phyloP scores from a whole-genome alignment of 495 filamentous ascomycete species.

The Aspergillus bertholletiae region DNA sequence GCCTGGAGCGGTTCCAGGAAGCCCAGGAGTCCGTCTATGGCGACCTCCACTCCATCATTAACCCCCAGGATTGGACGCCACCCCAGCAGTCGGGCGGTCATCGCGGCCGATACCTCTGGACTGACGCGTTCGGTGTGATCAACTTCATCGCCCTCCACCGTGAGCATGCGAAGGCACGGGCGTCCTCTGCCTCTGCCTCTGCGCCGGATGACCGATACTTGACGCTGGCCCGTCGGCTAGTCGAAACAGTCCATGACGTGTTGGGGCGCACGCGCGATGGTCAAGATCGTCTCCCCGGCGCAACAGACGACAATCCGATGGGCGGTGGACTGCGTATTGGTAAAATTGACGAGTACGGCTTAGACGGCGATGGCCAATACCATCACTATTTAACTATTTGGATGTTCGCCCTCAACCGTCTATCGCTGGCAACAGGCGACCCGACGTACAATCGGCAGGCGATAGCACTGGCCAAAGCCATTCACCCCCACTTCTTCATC shows the following conservation, averaged over 20 bases:
- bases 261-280: slow-evolving; percentile 55
- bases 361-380: slow-evolving; percentile 63
- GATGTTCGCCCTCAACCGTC: slow-evolving; percentile 67
- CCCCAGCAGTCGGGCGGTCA: slow-evolving; percentile 56
- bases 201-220: slow-evolving; percentile 42
- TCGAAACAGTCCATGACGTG: slow-evolving; percentile 51
- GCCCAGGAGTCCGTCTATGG: slow-evolving; percentile 42
- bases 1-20: slow-evolving; percentile 32
- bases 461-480: slow-evolving; percentile 53
- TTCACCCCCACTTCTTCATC: slow-evolving; percentile 57
- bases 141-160: slow-evolving; percentile 61
- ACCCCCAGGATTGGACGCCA: slow-evolving; percentile 37
- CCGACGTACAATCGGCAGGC: slow-evolving; percentile 50
- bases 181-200: background rate
- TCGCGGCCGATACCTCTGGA: slow-evolving; percentile 66
- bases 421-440: slow-evolving; percentile 50
- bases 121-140: slow-evolving; percentile 65
- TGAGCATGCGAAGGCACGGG: slow-evolving; percentile 21
- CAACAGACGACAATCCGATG: slow-evolving; percentile 52
- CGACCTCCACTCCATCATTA: slow-evolving; percentile 25
- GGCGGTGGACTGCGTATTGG: slow-evolving; percentile 63
- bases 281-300: slow-evolving; percentile 44
- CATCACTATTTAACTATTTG: slow-evolving; percentile 67
- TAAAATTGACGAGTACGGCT: slow-evolving; percentile 48
- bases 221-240: slow-evolving; percentile 47